Evolutionary conservation across 495 filamentous ascomycete species (phyloP).

Genomic region (Talaromyces adpressus): DNA sequence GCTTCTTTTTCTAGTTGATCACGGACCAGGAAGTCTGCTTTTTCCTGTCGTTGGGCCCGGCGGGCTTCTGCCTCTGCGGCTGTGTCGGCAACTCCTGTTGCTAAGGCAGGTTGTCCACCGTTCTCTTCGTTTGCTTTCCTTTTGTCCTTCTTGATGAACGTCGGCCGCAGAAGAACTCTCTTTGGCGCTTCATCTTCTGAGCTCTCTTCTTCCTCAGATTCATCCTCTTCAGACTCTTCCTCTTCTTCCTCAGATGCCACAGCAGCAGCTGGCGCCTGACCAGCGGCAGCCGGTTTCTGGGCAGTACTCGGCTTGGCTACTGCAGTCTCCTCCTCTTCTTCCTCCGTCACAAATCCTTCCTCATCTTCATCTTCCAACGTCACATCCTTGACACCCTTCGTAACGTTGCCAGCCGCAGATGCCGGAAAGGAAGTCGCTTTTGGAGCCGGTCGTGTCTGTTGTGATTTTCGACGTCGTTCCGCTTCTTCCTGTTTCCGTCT

Average conservation of each 20-base stretch:
- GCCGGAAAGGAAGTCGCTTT: conserved; percentile 57
- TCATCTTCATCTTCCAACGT: conserved; percentile 46
- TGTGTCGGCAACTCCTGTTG: conserved; percentile 26
- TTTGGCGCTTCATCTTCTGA: conserved; percentile 70
- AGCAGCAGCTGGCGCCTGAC: conserved; percentile 39
- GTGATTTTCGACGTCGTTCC: conserved; percentile 22
- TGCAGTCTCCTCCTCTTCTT: conserved; percentile 33
- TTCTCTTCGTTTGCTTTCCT: conserved; percentile 35
- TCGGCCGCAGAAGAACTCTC: conserved; percentile 73
- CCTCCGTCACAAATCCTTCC: conserved; percentile 71
- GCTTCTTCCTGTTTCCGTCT: conserved; percentile 23
- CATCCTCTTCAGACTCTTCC: conserved; percentile 42
- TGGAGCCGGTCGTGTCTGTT: conserved; percentile 48
- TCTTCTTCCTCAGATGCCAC: conserved; percentile 54
- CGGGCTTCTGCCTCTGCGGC: conserved; percentile 52
- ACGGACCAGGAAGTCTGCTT: conserved; percentile 72
- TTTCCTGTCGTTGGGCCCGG: conserved; percentile 48
- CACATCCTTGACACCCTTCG: conserved; percentile 22
- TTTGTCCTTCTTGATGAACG: conserved; percentile 82
- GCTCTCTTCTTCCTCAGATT: conserved; percentile 51
- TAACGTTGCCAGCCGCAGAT: conserved; percentile 27
- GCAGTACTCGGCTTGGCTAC: conserved; percentile 5
- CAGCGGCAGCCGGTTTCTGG: neutral
- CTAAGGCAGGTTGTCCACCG: conserved; percentile 13
- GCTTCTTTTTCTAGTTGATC: conserved; percentile 78